Percentiles rank a stretch among this genome's conserved stretches.
Evolutionary conservation across 2,329 filamentous ascomycete genomes (phyloP).

Genomic region (Cadophora sp.): DNA sequence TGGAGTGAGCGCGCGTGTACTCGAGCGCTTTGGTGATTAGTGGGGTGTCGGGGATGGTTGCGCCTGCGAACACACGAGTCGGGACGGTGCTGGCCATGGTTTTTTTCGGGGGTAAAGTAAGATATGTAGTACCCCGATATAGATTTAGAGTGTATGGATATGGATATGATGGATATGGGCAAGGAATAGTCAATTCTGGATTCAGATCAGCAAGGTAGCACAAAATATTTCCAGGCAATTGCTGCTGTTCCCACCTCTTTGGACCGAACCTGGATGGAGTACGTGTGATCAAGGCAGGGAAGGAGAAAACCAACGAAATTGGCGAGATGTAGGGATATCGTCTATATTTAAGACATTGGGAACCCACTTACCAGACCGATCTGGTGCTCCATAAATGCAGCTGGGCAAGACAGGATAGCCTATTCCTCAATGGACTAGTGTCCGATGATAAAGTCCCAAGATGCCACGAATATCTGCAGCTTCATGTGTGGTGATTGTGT

Average conservation of each 20-base stretch:
- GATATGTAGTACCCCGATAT: no score
- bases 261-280: background rate
- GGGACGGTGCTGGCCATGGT: conserved; percentile 3
- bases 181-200: background rate
- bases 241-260: background rate
- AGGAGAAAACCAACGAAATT: background rate
- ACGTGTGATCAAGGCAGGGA: background rate
- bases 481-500: no score
- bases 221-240: background rate
- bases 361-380: background rate
- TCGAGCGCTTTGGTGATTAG: conserved; percentile 46
- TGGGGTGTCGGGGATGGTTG: conserved; percentile 47
- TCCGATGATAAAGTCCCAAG: background rate
- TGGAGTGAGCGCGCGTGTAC: conserved; percentile 44
- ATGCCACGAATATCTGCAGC: background rate
- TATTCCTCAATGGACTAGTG: background rate
- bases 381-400: background rate
- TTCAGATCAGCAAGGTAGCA: background rate
- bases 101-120: no score
- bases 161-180: background rate
- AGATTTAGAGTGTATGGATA: background rate
- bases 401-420: background rate
- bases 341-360: background rate
- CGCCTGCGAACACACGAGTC: conserved; percentile 43
- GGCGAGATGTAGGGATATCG: background rate